These are phyloP conservation scores for Euphorbia schlechtendalii DNA, from an alignment of 441 rosid genomes.

Conservation along the genomic window DNA sequence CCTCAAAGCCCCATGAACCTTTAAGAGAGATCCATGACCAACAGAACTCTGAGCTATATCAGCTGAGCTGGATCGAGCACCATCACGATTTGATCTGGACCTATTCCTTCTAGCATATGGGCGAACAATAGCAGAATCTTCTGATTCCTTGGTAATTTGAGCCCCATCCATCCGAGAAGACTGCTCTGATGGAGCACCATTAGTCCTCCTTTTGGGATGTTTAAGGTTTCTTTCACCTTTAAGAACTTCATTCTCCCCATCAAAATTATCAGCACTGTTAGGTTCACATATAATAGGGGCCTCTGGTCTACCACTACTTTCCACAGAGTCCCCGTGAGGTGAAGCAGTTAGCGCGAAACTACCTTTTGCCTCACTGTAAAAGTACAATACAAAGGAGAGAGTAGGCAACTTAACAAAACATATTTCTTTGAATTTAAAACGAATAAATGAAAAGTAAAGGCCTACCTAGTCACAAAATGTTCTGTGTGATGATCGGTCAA, in stretches of 20 bases:
- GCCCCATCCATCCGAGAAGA: constrained; percentile 56
- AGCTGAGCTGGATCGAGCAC: constrained; percentile 66
- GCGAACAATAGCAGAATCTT: constrained; percentile 95
- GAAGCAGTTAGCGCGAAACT: constrained; percentile 92
- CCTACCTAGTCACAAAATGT: constrained; percentile 84
- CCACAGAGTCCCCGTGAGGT: constrained; percentile 93
- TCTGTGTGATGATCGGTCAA: constrained; percentile 74
- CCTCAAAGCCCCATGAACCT: constrained; percentile 46
- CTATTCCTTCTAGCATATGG: constrained; percentile 98
- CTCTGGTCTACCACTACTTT: constrained; percentile 92
- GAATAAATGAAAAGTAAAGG: constrained; percentile 18
- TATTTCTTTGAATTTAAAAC: constrained; percentile 7
- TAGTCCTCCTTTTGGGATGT: constrained; percentile 48
- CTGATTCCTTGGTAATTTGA: constrained; percentile 74
- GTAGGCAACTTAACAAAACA: constrained; percentile 20
- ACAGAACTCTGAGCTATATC: constrained; percentile 67
- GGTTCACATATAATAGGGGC: constrained; percentile 68
- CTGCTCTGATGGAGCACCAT: constrained; percentile 51
- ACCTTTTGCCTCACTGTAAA: constrained; percentile 86
- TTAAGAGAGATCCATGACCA: constrained; percentile 53
- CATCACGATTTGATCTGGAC: constrained; percentile 82
- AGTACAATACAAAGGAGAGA: constrained; percentile 8
- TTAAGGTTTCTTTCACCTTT: constrained; percentile 45
- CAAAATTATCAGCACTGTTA: constrained; percentile 89
- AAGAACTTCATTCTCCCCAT: constrained; percentile 66